Evolutionary conservation across 495 filamentous ascomycete genomes (phyloP), one percentile per base, ranked within the genome.

Genomic region (Trichoderma parareesei): DNA sequence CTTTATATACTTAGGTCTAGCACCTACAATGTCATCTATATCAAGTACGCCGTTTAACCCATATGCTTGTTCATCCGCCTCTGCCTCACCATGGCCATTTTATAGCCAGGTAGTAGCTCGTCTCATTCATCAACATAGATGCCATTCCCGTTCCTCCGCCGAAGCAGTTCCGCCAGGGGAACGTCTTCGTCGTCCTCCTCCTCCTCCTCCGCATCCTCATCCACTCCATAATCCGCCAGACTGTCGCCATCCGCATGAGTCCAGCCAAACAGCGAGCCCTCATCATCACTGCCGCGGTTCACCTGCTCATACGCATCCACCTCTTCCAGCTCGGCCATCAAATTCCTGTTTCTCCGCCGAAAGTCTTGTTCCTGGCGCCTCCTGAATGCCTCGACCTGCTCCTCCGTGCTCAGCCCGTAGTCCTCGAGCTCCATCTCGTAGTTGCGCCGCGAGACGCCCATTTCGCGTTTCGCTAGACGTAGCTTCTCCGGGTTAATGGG

Each of bases 401-500:
- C 64, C 38, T 67, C 68, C 9, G 71, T 69, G 3, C 83, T 80
- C 60, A 75, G 71, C 59, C 69, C 61, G 7, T 64, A 66, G 14
- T 62, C 62, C n/a, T 63, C 35, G 1, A 60, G 57, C 20, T 66
- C 60, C 10, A 20, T 38, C 6, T 42, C 61, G 14, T 41, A 63
- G 43, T 63, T 44, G 41, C 48, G 60, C 64, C 62, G 74, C 35
- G 68, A 70, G 33, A 57, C 70, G 13, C 70, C 72, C 72, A 70
- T 75, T 44, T 69, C 73, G 61, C 73, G 77, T 64, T 71, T 66
- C 48, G 66, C 69, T 46, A 79, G 74, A 0, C 86, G 82, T 67
- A 90, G 79, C 65, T 92, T 90, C 66, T 98, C 93, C 55, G 92
- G 92, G 72, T 98, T 93, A 1, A 86, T 84, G 4, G 95, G 94